phyloP scores from a whole-genome alignment of 805 yeast genomes.

The Zygosaccharomyces bailii region DNA sequence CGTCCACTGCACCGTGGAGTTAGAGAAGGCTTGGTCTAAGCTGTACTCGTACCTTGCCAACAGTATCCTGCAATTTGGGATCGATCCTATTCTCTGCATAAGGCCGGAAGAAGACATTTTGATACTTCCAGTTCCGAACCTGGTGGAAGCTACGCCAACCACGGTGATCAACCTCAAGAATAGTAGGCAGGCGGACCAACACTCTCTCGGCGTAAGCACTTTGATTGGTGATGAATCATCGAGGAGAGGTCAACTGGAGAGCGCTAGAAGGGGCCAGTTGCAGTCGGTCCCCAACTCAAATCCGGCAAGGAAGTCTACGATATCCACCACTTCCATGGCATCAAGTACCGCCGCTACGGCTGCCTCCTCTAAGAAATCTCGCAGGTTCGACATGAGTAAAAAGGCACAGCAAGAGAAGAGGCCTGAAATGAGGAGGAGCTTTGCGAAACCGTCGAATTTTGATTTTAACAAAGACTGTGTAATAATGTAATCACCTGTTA shows the following conservation, averaged over 20 bases:
- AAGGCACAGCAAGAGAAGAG: background rate
- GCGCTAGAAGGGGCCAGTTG: background rate
- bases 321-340: background rate
- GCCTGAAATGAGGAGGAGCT: conserved; percentile 2
- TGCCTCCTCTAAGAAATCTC: background rate
- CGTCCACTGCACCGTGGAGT: conserved; percentile 49
- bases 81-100: conserved; percentile 40
- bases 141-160: conserved; percentile 13
- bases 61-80: conserved; percentile 52
- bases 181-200: background rate
- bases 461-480: conserved; percentile 19
- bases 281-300: background rate
- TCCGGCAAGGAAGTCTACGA: background rate
- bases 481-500: conserved; percentile 18
- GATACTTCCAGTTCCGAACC: conserved; percentile 25
- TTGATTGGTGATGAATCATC: background rate
- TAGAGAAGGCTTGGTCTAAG: conserved; percentile 70
- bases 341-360: background rate
- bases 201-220: conserved; percentile 3
- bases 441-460: background rate
- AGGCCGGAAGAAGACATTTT: conserved; percentile 22
- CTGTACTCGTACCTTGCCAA: conserved; percentile 67
- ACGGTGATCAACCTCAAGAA: conserved; percentile 13
- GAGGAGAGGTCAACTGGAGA: background rate
- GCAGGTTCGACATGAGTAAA: background rate